phyloP scores from a whole-genome alignment of 169 alveolate genomes.

The Cryptosporidium ubiquitum region DNA sequence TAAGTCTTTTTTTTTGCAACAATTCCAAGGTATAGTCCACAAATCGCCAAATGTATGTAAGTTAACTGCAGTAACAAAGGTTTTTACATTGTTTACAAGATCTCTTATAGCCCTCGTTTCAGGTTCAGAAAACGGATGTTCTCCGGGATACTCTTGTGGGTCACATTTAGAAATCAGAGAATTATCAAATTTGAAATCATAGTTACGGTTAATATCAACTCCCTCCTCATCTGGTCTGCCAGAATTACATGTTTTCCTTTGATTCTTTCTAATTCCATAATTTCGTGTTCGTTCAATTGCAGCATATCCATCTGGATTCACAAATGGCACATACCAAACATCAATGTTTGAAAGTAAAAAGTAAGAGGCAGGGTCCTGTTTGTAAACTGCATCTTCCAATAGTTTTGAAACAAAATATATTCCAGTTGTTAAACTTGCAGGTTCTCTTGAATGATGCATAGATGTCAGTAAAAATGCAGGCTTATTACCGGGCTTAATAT shows the following conservation, averaged over 20 bases:
- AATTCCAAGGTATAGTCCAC: constrained; percentile 77
- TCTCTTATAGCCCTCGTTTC: constrained; percentile 75
- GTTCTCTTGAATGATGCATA: constrained; percentile 68
- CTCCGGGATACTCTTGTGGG: constrained; percentile 76
- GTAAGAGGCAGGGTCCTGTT: constrained; percentile 3
- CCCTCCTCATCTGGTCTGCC: constrained; percentile 41
- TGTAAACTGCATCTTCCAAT: constrained; percentile 25
- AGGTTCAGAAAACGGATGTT: constrained; percentile 77
- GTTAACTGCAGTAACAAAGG: constrained; percentile 67
- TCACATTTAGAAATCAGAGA: constrained; percentile 17
- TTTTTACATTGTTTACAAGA: constrained; percentile 11
- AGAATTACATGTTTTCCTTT: constrained; percentile 64
- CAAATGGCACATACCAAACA: constrained; percentile 70
- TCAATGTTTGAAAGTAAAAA: constrained; percentile 9
- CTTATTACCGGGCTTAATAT: background rate
- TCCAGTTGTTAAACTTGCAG: constrained; percentile 51
- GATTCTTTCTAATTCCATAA: constrained; percentile 61
- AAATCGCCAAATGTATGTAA: constrained; percentile 77
- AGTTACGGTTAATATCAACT: constrained; percentile 75
- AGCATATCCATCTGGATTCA: constrained; percentile 78
- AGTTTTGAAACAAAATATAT: constrained; percentile 41
- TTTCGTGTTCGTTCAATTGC: constrained; percentile 54
- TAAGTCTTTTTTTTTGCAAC: constrained; percentile 71
- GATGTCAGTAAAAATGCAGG: constrained; percentile 59
- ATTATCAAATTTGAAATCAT: constrained; percentile 47